Percentiles rank a stretch among this genome's conserved stretches.
These are phyloP conservation scores for Capsella rubella DNA, from an alignment of 441 rosid genomes.

Conservation along the genomic window DNA sequence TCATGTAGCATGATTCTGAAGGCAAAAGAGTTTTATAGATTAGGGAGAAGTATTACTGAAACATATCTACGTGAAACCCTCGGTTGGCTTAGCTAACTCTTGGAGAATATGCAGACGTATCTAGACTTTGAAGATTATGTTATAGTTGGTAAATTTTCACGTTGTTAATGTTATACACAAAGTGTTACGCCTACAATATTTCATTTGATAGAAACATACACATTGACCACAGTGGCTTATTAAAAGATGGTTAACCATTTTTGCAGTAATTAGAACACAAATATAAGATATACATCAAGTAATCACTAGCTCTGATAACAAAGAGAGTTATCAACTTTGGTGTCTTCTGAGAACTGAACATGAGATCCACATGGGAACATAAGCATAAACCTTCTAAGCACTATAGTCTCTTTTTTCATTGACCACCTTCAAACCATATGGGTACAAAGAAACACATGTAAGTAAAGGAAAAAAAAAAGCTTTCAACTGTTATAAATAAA, in stretches of 20 bases:
- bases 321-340: neutral
- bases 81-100: too few species aligned
- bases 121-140: too few species aligned
- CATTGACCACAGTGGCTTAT: neutral
- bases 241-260: neutral
- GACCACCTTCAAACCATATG: conserved; percentile 19
- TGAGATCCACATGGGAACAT: conserved; percentile 13
- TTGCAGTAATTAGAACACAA: neutral
- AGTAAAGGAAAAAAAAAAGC: neutral
- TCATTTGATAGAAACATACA: neutral
- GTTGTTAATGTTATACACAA: neutral
- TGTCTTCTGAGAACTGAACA: conserved; percentile 6
- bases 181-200: neutral
- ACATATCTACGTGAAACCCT: too few species aligned
- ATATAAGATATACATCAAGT: neutral
- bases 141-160: too few species aligned
- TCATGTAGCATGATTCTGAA: too few species aligned
- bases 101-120: too few species aligned
- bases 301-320: neutral
- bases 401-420: conserved; percentile 8
- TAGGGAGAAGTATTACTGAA: too few species aligned
- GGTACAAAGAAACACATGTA: neutral
- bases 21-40: too few species aligned
- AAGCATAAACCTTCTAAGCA: conserved; percentile 11
- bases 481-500: neutral